Evolutionary conservation across 805 yeast genomes (phyloP).

Genomic region (Suhomyces pyralidae): DNA sequence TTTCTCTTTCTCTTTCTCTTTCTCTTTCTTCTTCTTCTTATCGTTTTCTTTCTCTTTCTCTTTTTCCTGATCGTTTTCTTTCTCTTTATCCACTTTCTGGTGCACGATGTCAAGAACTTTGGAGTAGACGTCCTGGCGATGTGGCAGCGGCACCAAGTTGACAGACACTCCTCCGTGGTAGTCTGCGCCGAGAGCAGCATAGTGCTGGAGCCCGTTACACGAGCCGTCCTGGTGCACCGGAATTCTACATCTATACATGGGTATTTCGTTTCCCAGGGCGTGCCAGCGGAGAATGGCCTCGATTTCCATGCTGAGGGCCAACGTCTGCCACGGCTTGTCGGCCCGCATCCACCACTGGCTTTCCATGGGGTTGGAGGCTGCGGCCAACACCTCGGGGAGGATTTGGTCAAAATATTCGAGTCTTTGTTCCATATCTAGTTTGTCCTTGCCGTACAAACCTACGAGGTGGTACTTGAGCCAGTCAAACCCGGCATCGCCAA

Average conservation of each 20-base stretch:
- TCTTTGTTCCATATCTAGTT: conserved; percentile 24
- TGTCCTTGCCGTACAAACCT: conserved; percentile 29
- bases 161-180: conserved; percentile 37
- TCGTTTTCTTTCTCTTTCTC: no score
- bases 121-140: conserved; percentile 32
- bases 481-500: conserved; percentile 32
- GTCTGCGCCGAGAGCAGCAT: conserved; percentile 42
- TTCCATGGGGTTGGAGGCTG: conserved; percentile 27
- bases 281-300: conserved; percentile 13
- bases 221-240: conserved; percentile 46
- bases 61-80: no score
- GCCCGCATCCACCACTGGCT: conserved; percentile 35
- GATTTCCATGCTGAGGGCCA: conserved; percentile 35
- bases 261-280: conserved; percentile 16
- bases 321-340: conserved; percentile 40
- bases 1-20: no score
- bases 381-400: conserved; percentile 18
- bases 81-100: conserved; percentile 7
- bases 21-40: no score
- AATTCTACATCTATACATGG: conserved; percentile 25
- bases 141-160: conserved; percentile 25
- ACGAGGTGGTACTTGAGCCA: conserved; percentile 43
- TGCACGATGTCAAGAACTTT: conserved; percentile 28
- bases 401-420: conserved; percentile 24
- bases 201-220: conserved; percentile 46